Base-by-base conservation (phyloP, 1,284 basidiomycete genomes). In the Dichomitus squalens region DNA sequence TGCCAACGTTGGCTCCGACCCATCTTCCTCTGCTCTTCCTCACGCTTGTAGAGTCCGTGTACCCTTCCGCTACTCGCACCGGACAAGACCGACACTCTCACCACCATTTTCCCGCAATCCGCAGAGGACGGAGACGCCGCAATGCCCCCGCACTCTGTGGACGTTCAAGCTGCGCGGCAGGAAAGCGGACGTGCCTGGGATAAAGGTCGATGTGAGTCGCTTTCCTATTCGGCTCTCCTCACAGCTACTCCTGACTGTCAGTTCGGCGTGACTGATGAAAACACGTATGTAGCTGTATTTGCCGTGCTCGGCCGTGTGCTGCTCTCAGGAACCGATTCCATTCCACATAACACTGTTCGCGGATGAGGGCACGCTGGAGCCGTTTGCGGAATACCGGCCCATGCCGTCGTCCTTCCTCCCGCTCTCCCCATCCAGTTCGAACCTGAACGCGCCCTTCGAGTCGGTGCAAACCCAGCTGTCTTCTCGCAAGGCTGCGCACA, bases 291-390 rank as follows among this genome's bases (percentile, higher is more conserved):
- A 72, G 71, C 53, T 72, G 52, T 72, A 66, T 49, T 65, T 72
- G 7, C 69, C 71, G 7, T 56, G 53, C 16, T 66, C 68, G 5
- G 66, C 68, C 29, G 58, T 71, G 11, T 70, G 68, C 57, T 61
- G 63, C 49, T 33, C 67, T 38, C 61, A 60, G 36, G 69, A 70
- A 38, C 67, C 69, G 6, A 70, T 72, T 27, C 69, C 69, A 5
- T 72, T 71, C 60, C 64, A 63, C 49, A 61, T 72, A 35, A 67
- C 66, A 21, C 52, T 72, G 34, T 62, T 66, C 54, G 70, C 61
- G 41, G 65, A 65, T 43, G 70, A 71, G 33, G 62, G 63, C 18
- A 38, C 60, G 12, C 64, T 72, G 20, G 60, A 57, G 38, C 64
- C 66, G 16, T 71, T 70, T 53, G 49, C 62, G n/a, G 55, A 62